Conservation (phyloP, 2,329 filamentous ascomycete species). For the Fusarium sp. region DNA sequence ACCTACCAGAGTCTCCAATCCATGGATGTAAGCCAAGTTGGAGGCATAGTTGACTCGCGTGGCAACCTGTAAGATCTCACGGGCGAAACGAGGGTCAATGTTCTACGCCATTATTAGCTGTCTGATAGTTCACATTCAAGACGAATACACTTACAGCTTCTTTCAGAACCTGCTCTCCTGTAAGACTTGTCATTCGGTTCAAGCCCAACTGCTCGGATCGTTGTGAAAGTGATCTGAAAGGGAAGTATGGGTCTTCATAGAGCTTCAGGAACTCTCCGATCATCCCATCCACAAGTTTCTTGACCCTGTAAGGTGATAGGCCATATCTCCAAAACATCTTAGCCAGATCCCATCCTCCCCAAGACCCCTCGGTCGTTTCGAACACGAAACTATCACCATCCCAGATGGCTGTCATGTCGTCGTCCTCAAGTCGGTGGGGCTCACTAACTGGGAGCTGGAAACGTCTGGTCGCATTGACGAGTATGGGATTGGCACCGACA, state of each 20-base stretch:
- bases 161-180: slow-evolving; percentile 78
- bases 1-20: slow-evolving; percentile 81
- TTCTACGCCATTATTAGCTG: slow-evolving; percentile 45
- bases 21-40: slow-evolving; percentile 87
- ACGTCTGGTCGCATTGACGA: slow-evolving; percentile 76
- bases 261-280: slow-evolving; percentile 80
- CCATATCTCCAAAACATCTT: slow-evolving; percentile 91
- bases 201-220: slow-evolving; percentile 76
- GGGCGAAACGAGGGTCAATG: slow-evolving; percentile 74
- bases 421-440: slow-evolving; percentile 58
- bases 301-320: slow-evolving; percentile 77
- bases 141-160: slow-evolving; percentile 60
- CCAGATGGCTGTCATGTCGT: slow-evolving; percentile 80
- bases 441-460: slow-evolving; percentile 74
- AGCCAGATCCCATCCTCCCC: slow-evolving; percentile 81
- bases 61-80: slow-evolving; percentile 87
- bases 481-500: slow-evolving; percentile 83
- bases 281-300: slow-evolving; percentile 76
- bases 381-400: slow-evolving; percentile 82
- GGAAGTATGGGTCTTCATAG: slow-evolving; percentile 85
- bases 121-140: no score
- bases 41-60: slow-evolving; percentile 96
- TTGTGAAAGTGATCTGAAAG: slow-evolving; percentile 80
- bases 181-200: slow-evolving; percentile 71
- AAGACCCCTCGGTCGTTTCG: slow-evolving; percentile 66